Evolutionary conservation across 2,329 filamentous ascomycete genomes (phyloP), one percentile per base, ranked within the genome.

Genomic region (Fusarium proliferatum): DNA sequence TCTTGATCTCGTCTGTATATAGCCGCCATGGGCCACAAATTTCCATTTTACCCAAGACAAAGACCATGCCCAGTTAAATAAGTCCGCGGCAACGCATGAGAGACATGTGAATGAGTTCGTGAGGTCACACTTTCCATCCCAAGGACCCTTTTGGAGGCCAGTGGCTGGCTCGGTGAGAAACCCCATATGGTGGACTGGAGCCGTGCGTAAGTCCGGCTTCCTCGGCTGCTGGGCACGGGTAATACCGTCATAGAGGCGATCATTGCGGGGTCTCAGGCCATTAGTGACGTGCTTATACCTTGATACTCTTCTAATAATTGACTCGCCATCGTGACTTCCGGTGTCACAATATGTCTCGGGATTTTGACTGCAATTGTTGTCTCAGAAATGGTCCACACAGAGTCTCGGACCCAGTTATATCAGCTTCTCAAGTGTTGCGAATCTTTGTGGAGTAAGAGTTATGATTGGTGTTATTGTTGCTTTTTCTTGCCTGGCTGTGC

Each of bases 401-500:
- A n/a, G 6, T 10, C 13, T 15, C 9, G 5, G 13, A 5, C 23
- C 12, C 28, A 21, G 17, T 8, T 8, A 19, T 7, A 53, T 39
- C 5, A 53, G 7, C 4, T 28, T 6, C 6, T 21, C 19, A 16
- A 38, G 2, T 9, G 34, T 15, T 8, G 5, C 23, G 3, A 16
- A n/a, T 8, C 1, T 11, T 16, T 16, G 9, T 6, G 19, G 34
- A 12, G 34, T 13, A 9, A 12, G 4, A 26, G 13, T 3, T 4
- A 39, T 12, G 21, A 12, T 3, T 39, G 17, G 28, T 53, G 23
- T 28, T 19, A 39, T n/a, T 39, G 5, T 12, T 17, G 15, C 4
- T 13, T 3, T 17, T 39, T 26, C 19, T 38, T 28, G 19, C 17
- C 9, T 53, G 13, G 23, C 51, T 28, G 12, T 21, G 3, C 9